Evolutionary conservation across 2,329 filamentous ascomycete genomes (phyloP), one percentile per base, ranked within the genome.

Genomic region (Celoporthe dispersa): DNA sequence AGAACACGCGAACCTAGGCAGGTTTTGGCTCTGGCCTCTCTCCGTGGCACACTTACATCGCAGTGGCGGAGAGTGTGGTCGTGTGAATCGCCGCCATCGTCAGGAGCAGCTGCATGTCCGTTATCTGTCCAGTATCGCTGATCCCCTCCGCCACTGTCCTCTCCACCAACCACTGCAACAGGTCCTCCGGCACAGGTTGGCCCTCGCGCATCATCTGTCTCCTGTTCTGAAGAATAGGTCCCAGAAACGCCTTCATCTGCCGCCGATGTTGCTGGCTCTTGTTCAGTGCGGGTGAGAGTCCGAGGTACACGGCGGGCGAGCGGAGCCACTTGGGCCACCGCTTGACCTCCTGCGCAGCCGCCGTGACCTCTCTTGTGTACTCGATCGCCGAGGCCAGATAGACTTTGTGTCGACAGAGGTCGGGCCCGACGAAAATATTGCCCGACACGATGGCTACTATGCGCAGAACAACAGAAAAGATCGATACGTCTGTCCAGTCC

Each of bases 51-150:
- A 73, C 78, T 73, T 68, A 81, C 79, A 71, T 82, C 66, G 76
- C 86, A 2, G 81, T 83, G 0, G 79, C 72, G 0, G 82, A 77
- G 48, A 81, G 76, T 0, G 81, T 80, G 1, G 82, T 85, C 0
- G 83, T 84, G 59, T 84, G 82, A 22, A 86, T 84, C 3, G 84
- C 81, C 0, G 83, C 83, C 51, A 84, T 79, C 28, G 77, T 80
- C 14, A 84, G 73, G 0, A 79, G 73, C 2, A 84, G 75, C 71
- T 83, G 77, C 53, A 81, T 78, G 48, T 76, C 77, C 7, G 81
- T 80, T 14, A 82, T 68, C 16, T 80, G 76, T 0, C 77, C 74
- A 14, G 82, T 77, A 12, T 67, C 64, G 0, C 35, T 61, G 7
- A 71, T 66, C 5, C 67, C 71, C 12, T 68, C 64, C 44, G 53